Base-by-base conservation (phyloP, 2,329 filamentous ascomycete genomes). In the Aspergillus bombycis region DNA sequence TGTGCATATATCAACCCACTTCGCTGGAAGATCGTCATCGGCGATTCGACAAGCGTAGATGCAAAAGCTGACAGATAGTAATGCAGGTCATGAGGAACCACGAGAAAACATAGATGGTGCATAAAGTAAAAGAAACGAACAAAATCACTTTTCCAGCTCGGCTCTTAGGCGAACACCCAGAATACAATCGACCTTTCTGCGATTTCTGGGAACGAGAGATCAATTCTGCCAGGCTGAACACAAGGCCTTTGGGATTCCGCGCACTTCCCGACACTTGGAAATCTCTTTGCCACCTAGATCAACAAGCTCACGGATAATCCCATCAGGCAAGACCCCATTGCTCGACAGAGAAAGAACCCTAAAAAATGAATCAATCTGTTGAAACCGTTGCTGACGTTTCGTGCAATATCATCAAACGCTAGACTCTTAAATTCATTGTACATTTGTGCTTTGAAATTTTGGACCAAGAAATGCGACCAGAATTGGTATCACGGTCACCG, bases 361-460 rank as follows among this genome's bases (percentile, higher is more conserved):
- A 91, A 76, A 89, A 36, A 92, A 54, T 85, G 84, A 69, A 91
- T 80, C 48, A 61, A 93, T 74, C 85, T 85, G 63, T 82, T 83
- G 72, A 91, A 80, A 56, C 90, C 90, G 67, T 80, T 80, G 63
- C 81, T 80, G 64, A 82, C 82, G 71, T 79, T 78, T 71, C 81
- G 81, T 66, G 83, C 76, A 62, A 75, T 81, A 77, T 93, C 91
- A 73, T 89, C 86, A 65, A 89, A 79, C 61, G 91, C 90, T 74
- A 86, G 83, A 71, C 82, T 80, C 67, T 87, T 86, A 52, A 79
- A 93, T 75, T 93, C 90, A 73, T 86, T 82, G 79, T 93, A 93
- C 87, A 94, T 91, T 73, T 82, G 82, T 63, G 84, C 82, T 76
- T 93, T 91, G 84, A 93, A 93, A 78, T 91, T 89, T 71, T 87